A percentile compares a stretch with the other conserved stretches of the same genome.
Conservation (phyloP, 208 protist species). For the Acanthamoeba quina region DNA sequence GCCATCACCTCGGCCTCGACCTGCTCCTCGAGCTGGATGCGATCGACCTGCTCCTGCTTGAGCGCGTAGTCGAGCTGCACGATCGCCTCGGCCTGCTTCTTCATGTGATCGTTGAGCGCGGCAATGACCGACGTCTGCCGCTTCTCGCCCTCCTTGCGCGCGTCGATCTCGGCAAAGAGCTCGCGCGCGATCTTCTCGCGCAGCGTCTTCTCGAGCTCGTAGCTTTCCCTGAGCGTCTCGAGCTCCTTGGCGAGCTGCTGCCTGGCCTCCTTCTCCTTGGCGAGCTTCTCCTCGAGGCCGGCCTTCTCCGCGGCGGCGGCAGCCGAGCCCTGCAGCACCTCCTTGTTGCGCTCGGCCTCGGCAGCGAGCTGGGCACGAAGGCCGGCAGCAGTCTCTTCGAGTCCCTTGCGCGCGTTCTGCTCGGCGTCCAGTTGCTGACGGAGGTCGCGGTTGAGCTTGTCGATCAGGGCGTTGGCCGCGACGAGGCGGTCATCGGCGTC, state of each 20-base stretch:
- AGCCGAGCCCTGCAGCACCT: not conserved
- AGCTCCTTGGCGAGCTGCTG: constrained; percentile 5
- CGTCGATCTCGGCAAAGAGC: constrained; percentile 56
- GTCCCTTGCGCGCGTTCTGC: not conserved
- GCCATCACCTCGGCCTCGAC: not conserved
- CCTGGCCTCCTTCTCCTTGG: not conserved
- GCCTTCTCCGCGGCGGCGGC: not conserved
- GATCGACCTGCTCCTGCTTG: constrained; percentile 50
- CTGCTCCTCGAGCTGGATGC: not conserved
- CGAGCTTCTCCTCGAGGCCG: not conserved
- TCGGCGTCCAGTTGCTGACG: not conserved
- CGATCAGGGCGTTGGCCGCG: not conserved
- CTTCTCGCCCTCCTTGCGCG: constrained; percentile 41
- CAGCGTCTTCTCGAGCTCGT: constrained; percentile 27
- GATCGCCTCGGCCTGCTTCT: constrained; percentile 47
- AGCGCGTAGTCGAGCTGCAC: constrained; percentile 40
- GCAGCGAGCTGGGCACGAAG: not conserved
- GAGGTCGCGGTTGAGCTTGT: not conserved
- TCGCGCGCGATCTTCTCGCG: constrained; percentile 36
- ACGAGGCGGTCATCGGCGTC: not conserved
- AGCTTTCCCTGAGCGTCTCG: not conserved
- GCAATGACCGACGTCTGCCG: constrained; percentile 20
- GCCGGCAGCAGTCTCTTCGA: not conserved
- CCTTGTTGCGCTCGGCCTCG: constrained; percentile 29
- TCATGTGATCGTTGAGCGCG: constrained; percentile 52